phyloP scores from a whole-genome alignment of 2,329 filamentous ascomycete species.

The Furcasterigmium sp. region DNA sequence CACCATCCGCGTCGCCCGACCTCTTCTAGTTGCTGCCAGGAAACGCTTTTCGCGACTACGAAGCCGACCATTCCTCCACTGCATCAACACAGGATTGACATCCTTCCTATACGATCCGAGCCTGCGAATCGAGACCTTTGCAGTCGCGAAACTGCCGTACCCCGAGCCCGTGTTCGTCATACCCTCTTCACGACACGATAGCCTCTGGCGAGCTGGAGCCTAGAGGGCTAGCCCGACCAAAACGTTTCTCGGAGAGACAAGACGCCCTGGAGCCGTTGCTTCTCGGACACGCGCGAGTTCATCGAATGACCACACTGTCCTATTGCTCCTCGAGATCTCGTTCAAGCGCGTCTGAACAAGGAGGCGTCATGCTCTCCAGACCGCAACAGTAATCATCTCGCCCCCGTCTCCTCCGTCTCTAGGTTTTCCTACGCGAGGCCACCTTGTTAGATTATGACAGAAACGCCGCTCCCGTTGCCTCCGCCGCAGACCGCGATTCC shows the following conservation, averaged over 20 bases:
- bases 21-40: neutral
- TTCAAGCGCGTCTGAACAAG: conserved; percentile 32
- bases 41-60: conserved; percentile 3
- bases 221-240: too few species aligned
- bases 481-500: conserved; percentile 51
- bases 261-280: neutral
- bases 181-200: neutral
- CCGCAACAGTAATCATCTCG: conserved; percentile 42
- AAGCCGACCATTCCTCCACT: neutral
- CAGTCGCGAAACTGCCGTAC: too few species aligned
- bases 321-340: neutral
- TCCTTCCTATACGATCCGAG: too few species aligned
- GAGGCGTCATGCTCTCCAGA: conserved; percentile 57
- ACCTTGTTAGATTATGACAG: conserved; percentile 55
- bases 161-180: too few species aligned
- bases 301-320: neutral
- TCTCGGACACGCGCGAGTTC: too few species aligned
- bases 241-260: too few species aligned
- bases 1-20: neutral
- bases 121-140: too few species aligned
- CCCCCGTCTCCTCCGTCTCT: conserved; percentile 27
- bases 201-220: too few species aligned
- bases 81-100: too few species aligned
- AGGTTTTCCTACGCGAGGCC: conserved; percentile 33
- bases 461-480: conserved; percentile 46